These are phyloP conservation scores for Scheffersomyces lignicola DNA, from an alignment of 1,139 yeast species.

Conservation along the genomic window DNA sequence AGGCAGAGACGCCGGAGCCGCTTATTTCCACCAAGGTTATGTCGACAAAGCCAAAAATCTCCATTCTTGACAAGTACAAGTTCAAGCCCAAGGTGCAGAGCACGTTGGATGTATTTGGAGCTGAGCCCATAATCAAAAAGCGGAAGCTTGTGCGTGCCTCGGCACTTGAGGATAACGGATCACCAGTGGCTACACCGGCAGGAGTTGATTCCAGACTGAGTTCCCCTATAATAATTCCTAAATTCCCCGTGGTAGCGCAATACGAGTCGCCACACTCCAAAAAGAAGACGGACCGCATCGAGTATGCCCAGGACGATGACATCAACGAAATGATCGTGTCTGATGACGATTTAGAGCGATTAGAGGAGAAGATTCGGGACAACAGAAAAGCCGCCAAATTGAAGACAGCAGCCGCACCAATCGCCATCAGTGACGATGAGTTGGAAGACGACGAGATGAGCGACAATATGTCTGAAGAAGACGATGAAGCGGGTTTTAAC, in stretches of 20 bases:
- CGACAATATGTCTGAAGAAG: constrained; percentile 42
- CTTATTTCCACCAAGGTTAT: constrained; percentile 56
- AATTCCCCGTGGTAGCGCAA: constrained; percentile 10
- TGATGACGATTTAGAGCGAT: constrained; percentile 39
- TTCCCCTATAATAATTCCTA: constrained; percentile 10
- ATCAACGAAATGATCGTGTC: constrained; percentile 15
- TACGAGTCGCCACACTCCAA: constrained; percentile 4
- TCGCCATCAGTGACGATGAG: constrained; percentile 40
- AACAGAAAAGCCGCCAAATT: constrained; percentile 26
- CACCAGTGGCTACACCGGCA: constrained; percentile 14
- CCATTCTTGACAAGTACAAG: constrained; percentile 55
- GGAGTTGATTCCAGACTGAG: constrained; percentile 7
- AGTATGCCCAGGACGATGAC: constrained; percentile 8
- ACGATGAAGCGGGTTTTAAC: constrained; percentile 33
- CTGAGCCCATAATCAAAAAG: constrained; percentile 23
- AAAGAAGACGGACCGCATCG: constrained; percentile 6
- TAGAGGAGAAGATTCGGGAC: constrained; percentile 39
- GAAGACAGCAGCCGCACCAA: constrained; percentile 10
- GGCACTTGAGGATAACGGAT: constrained; percentile 14
- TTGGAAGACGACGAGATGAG: constrained; percentile 37
- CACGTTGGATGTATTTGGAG: constrained; percentile 23
- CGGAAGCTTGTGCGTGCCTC: constrained; percentile 41
- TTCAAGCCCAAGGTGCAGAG: constrained; percentile 28
- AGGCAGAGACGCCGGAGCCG: constrained; percentile 14
- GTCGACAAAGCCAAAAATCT: constrained; percentile 49